phyloP scores from a whole-genome alignment of 2,329 filamentous ascomycete genomes.

The Calonectria henricotiae region DNA sequence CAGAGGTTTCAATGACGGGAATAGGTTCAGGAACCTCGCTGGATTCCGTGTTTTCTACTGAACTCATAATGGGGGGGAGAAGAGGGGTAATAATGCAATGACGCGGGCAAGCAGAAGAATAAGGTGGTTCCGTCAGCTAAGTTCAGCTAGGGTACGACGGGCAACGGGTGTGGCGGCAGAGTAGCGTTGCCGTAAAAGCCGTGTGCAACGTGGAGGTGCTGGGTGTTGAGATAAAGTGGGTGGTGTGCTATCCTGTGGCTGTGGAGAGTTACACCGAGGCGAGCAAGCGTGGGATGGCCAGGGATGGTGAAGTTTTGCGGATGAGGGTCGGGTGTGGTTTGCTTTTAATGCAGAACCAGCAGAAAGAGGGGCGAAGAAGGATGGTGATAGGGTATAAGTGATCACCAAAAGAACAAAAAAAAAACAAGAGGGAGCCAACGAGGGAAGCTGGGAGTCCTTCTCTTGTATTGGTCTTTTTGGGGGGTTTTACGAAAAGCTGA shows the following conservation, averaged over 20 bases:
- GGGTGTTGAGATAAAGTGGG: constrained; percentile 22
- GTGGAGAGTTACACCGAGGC: constrained; percentile 16
- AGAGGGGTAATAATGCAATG: constrained; percentile 35
- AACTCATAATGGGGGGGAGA: constrained; percentile 49
- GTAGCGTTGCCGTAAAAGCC: constrained; percentile 37
- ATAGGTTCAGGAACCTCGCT: constrained; percentile 48
- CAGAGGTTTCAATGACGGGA: constrained; percentile 56
- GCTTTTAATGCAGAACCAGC: constrained; percentile 21
- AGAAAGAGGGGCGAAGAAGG: constrained; percentile 5
- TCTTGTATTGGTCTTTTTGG: not conserved
- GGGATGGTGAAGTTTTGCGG: constrained; percentile 17
- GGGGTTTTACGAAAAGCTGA: constrained; percentile 13
- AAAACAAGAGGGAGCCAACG: constrained; percentile 23
- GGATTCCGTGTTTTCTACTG: constrained; percentile 40
- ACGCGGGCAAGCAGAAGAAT: constrained; percentile 20
- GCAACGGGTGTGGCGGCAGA: constrained; percentile 36
- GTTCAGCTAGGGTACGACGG: constrained; percentile 32
- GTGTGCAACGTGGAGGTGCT: constrained; percentile 21
- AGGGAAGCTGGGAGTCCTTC: constrained; percentile 3
- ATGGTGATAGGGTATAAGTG: constrained; percentile 15
- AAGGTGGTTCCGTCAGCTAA: constrained; percentile 12
- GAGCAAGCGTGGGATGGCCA: constrained; percentile 9
- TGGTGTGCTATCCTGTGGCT: constrained; percentile 25
- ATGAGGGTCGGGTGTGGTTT: constrained; percentile 10
- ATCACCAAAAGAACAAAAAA: not conserved